Evolutionary conservation across 179 eudicot species (phyloP).

Genomic region (Monotropa hypopitys): DNA sequence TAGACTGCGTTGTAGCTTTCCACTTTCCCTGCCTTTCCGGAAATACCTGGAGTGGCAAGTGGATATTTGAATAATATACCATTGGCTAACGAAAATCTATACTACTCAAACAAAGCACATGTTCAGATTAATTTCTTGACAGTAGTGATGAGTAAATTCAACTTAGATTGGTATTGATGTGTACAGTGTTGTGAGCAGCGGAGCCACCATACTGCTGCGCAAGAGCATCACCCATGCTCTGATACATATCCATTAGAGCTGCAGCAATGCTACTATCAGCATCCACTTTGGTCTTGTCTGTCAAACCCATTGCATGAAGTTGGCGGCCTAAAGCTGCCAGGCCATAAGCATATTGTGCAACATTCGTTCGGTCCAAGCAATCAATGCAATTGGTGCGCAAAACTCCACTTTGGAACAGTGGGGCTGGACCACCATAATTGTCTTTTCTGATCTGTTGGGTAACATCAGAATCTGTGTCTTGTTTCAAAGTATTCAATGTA

Average conservation of each 20-base stretch:
- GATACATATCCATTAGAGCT: slow-evolving; percentile 92
- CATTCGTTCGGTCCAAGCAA: slow-evolving; percentile 95
- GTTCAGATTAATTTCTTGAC: background rate
- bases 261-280: slow-evolving; percentile 84
- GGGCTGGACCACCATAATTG: slow-evolving; percentile 27
- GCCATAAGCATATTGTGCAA: slow-evolving; percentile 95
- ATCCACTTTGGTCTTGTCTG: slow-evolving; percentile 73
- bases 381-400: slow-evolving; percentile 94
- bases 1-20: slow-evolving; percentile 97
- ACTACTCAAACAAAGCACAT: background rate
- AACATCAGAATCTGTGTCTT: slow-evolving; percentile 36
- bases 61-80: background rate
- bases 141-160: background rate
- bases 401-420: slow-evolving; percentile 75
- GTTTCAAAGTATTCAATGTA: slow-evolving; percentile 27
- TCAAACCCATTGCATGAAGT: slow-evolving; percentile 82
- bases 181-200: slow-evolving; percentile 95
- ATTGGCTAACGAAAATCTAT: background rate
- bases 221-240: slow-evolving; percentile 97
- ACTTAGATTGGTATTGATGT: slow-evolving; percentile 7
- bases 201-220: slow-evolving; percentile 99
- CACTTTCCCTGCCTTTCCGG: slow-evolving; percentile 94
- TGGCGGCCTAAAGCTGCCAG: slow-evolving; percentile 89
- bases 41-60: slow-evolving; percentile 47
- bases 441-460: slow-evolving; percentile 27